Base-by-base conservation (phyloP, 2,329 filamentous ascomycete genomes). In the Cordyceps pruinosa region DNA sequence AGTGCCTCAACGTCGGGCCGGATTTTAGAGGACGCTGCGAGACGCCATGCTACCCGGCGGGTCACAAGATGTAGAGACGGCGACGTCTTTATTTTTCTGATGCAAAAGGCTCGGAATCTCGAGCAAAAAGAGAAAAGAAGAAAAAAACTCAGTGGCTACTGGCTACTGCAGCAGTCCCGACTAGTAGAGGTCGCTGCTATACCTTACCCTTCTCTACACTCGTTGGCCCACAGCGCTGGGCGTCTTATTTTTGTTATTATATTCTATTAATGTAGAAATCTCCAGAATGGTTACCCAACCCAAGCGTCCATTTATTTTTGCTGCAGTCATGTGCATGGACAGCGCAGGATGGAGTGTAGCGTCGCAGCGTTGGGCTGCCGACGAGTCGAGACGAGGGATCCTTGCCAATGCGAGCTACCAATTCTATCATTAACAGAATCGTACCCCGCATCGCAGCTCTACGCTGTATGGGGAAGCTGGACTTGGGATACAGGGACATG, bases 11-110 rank as follows among this genome's bases (percentile, higher is more conserved):
- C 37, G 64, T 72, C 51, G 68, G 66, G 12, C 73, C 73, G 0
- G 73, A 75, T 53, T 75, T 66, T 46, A 66, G 73, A 59, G 72
- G 71, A 44, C 67, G 73, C 19, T 75, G 73, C 58, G 68, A 70
- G 59, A 68, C 64, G 48, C 72, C 72, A 1, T 73, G 72, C 47
- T 50, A 49, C 47, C 30, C 49, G 6, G 42, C 34, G 1, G 30
- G 44, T 28, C 50, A 58, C 37, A 58, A 58, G 17, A n/a, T n/a
- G n/a, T n/a, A n/a, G n/a, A n/a, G n/a, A n/a, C n/a, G n/a, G n/a
- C n/a, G n/a, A n/a, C n/a, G n/a, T n/a, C n/a, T n/a, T n/a, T n/a
- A n/a, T n/a, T n/a, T n/a, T n/a, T n/a, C n/a, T n/a, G n/a, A n/a
- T n/a, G n/a, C n/a, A n/a, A n/a, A n/a, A n/a, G n/a, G n/a, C n/a